A percentile compares a stretch with the other conserved stretches of the same genome.
phyloP scores from a whole-genome alignment of 2,329 filamentous ascomycete genomes.

The Botryotinia calthae region DNA sequence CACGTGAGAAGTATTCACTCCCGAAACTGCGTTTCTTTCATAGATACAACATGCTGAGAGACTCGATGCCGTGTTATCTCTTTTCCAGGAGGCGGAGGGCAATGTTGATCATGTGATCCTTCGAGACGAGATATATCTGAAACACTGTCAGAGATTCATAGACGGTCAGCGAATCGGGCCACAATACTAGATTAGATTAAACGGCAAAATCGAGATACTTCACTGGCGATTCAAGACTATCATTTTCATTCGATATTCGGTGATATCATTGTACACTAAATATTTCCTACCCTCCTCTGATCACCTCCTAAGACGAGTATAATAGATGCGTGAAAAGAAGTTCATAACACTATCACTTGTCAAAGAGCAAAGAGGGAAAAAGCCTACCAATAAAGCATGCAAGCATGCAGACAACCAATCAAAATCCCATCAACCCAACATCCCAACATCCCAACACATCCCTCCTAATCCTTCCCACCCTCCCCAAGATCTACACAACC shows the following conservation, averaged over 20 bases:
- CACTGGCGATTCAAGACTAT: accelerated
- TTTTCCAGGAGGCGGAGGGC: background rate
- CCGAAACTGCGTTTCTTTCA: background rate
- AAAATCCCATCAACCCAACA: background rate
- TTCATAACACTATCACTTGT: no score
- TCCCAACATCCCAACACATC: background rate
- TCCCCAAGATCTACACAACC: background rate
- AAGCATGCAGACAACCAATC: background rate
- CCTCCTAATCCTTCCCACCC: background rate
- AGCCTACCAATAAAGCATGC: background rate
- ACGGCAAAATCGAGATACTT: background rate
- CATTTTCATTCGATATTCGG: background rate
- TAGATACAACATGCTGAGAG: accelerated
- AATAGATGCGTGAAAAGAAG: background rate
- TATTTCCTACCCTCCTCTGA: background rate
- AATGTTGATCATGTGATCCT: background rate
- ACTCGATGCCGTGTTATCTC: accelerated
- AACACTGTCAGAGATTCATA: background rate
- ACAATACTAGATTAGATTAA: background rate
- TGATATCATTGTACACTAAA: background rate
- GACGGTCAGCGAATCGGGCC: background rate
- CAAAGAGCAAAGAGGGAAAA: accelerated
- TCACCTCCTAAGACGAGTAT: background rate
- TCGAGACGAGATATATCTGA: background rate
- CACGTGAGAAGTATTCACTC: background rate